A percentile compares a stretch with the other conserved stretches of the same genome.
Evolutionary conservation across 192 early-diverging fungal species (phyloP).

Genomic region (Irineochytrium annulatum): DNA sequence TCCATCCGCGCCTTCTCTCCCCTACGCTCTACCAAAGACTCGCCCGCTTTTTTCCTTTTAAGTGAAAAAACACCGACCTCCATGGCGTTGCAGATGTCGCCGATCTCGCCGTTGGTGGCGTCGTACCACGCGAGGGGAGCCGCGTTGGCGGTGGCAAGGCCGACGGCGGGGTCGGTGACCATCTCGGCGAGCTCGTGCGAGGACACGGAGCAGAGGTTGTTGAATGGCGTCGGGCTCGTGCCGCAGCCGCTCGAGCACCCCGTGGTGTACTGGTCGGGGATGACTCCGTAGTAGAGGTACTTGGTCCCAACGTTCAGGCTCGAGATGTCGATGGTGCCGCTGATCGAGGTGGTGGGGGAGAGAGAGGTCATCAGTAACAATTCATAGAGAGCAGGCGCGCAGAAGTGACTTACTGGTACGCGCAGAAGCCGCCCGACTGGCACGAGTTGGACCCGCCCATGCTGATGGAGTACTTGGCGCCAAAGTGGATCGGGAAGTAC

Average conservation of each 20-base stretch:
- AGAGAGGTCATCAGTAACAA: too few species aligned
- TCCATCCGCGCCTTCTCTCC: constrained; percentile 2
- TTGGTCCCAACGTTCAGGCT: neutral
- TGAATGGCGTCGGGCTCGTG: neutral
- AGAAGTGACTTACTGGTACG: too few species aligned
- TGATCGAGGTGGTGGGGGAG: too few species aligned
- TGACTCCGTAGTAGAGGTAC: constrained; percentile 27
- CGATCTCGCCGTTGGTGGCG: constrained; percentile 24
- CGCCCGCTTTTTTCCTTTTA: neutral
- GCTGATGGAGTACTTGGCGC: neutral
- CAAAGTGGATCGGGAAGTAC: constrained; percentile 19
- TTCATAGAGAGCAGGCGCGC: too few species aligned
- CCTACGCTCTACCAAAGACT: neutral
- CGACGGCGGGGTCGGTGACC: constrained; percentile 25
- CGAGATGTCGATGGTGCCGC: constrained; percentile 18
- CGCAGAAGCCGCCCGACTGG: constrained; percentile 17
- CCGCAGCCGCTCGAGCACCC: constrained; percentile 19
- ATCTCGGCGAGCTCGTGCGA: constrained; percentile 27
- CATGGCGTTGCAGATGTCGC: constrained; percentile 25
- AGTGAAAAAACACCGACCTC: neutral
- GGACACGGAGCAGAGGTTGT: constrained; percentile 16
- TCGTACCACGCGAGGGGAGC: constrained; percentile 32
- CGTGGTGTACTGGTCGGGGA: constrained; percentile 26
- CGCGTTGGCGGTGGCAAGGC: constrained; percentile 7
- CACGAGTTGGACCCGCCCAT: constrained; percentile 5